These are phyloP conservation scores for Magnaporthales sp. DNA, from an alignment of 2,329 filamentous ascomycete species.

Conservation along the genomic window DNA sequence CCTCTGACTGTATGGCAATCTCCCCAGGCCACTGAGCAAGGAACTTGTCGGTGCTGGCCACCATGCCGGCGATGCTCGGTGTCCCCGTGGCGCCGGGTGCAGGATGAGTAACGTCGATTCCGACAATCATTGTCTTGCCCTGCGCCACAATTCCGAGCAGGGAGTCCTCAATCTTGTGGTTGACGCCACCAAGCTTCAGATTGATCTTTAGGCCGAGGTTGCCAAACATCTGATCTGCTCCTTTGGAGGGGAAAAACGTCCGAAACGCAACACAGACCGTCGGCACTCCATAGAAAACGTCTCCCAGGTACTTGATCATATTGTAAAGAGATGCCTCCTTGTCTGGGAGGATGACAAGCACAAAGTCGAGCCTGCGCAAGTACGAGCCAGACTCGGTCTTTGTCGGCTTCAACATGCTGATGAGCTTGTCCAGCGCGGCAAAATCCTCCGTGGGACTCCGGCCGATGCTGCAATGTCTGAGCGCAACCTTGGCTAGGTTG, in stretches of 20 bases:
- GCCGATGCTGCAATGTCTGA: background rate
- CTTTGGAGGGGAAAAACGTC: slow-evolving; percentile 23
- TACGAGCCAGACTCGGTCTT: background rate
- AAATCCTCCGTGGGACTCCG: background rate
- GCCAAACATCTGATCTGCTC: slow-evolving; percentile 42
- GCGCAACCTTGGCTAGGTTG: background rate
- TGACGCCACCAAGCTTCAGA: slow-evolving; percentile 65
- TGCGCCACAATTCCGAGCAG: slow-evolving; percentile 22
- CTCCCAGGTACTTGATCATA: slow-evolving; percentile 57
- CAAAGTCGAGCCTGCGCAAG: slow-evolving; percentile 8
- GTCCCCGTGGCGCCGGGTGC: slow-evolving; percentile 21
- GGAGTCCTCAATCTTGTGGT: slow-evolving; percentile 39
- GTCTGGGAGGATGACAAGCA: slow-evolving; percentile 51
- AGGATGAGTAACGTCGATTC: slow-evolving; percentile 85
- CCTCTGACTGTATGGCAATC: background rate
- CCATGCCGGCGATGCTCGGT: slow-evolving; percentile 66
- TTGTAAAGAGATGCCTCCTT: slow-evolving; percentile 46
- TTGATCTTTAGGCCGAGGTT: slow-evolving; percentile 76
- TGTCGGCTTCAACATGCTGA: background rate
- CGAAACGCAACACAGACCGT: slow-evolving; percentile 52
- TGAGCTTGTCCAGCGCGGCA: background rate
- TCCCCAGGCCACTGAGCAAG: slow-evolving; percentile 71
- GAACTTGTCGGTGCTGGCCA: slow-evolving; percentile 61
- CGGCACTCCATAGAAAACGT: slow-evolving; percentile 57
- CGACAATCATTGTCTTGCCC: slow-evolving; percentile 74